These are phyloP conservation scores for Exophiala aquamarina DNA, from an alignment of 2,329 filamentous ascomycete genomes.

Conservation along the genomic window DNA sequence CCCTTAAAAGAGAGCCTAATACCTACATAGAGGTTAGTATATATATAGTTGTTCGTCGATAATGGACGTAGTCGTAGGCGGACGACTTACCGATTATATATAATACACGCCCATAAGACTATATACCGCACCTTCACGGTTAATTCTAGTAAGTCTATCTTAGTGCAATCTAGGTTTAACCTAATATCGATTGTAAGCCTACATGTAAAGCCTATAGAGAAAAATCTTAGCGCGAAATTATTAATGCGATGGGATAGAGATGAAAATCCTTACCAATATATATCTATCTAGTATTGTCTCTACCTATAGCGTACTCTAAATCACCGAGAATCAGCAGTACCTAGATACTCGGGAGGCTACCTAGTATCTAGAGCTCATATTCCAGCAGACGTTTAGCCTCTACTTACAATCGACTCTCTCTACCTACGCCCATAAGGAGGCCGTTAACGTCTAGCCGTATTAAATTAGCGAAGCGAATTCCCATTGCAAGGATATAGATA, in stretches of 20 bases:
- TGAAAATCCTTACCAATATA: constrained; percentile 34
- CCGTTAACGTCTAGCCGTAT: not conserved
- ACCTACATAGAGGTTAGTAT: too few species aligned
- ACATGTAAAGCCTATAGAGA: not conserved
- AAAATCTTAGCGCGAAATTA: not conserved
- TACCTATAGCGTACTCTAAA: constrained; percentile 1
- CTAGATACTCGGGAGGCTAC: constrained; percentile 1
- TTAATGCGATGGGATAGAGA: not conserved
- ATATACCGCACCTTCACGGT: not conserved
- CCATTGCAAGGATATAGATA: constrained; percentile 5
- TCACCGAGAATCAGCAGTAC: constrained; percentile 9
- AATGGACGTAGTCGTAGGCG: too few species aligned
- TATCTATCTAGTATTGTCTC: constrained; percentile 34
- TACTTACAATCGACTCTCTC: constrained; percentile 1
- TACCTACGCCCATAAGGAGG: not conserved
- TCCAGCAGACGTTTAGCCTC: constrained; percentile 1
- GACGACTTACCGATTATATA: not conserved
- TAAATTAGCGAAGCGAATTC: constrained; percentile 1
- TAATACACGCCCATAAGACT: not conserved
- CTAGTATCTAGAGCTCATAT: not conserved
- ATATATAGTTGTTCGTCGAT: too few species aligned
- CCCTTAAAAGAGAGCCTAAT: too few species aligned
- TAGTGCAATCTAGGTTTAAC: not conserved
- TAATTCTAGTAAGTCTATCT: not conserved
- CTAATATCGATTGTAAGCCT: not conserved